Evolutionary conservation across 2,329 filamentous ascomycete genomes (phyloP), one percentile per base, ranked within the genome.

Genomic region (Bipolaris oryzae): DNA sequence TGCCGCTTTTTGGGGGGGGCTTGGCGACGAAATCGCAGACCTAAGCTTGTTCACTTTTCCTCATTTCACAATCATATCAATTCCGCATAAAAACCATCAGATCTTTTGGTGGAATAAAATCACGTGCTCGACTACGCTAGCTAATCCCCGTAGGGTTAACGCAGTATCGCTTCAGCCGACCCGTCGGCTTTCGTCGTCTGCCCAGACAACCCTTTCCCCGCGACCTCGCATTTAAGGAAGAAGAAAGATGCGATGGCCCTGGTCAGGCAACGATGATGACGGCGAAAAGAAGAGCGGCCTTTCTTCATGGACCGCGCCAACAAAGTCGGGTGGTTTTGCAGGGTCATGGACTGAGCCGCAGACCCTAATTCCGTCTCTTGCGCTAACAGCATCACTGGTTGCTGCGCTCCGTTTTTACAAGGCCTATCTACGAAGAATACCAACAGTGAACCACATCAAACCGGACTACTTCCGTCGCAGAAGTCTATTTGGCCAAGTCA

Each of bases 401-500:
- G 77, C 79, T 18, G 79, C 81, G 23, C 69, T 86, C 45, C 81
- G 81, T 53, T 70, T 93, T 44, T 93, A 93, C 77, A 86, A 80
- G 60, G 68, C 72, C 49, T 95, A 93, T 73, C 80, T 99, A 46
- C 89, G 92, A 34, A 90, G 95, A 50, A 91, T 98, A 55, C 92
- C 92, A 3, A 88, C 87, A 53, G 86, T 91, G 34, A 82, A 85
- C 21, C 84, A 92, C 72, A 89, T 99, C 65, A 86, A 87, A 45
- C 89, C 91, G 2, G 80, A 82, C 10, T 89, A 88, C 72, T 94
- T 94, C 73, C 86, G 90, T 43, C 87, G 82, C 58, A 84, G 90
- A 66, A 93, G 86, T 65, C 73, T 99, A 39, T 89, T 94, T 67
- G 95, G 95, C 13, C 85, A 85, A 60, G 95, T 98, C 39, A 97